Conservation (phyloP, 2,329 filamentous ascomycete species). For the Penicillium brasilianum region DNA sequence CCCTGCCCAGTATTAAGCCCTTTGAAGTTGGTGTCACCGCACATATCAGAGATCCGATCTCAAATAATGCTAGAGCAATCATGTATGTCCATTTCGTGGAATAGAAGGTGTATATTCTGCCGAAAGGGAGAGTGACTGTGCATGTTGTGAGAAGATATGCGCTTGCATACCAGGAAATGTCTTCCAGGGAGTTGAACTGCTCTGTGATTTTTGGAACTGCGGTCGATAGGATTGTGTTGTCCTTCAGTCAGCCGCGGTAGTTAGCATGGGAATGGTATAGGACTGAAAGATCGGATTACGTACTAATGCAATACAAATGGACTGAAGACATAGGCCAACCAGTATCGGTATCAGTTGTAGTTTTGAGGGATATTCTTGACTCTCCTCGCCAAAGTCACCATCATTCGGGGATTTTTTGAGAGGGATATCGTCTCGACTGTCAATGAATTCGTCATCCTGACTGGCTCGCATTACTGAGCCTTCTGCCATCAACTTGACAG, state of each 20-base stretch:
- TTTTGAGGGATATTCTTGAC: slow-evolving; percentile 39
- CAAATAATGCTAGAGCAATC: slow-evolving; percentile 46
- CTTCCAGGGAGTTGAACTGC: slow-evolving; percentile 52
- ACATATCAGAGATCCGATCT: slow-evolving; percentile 48
- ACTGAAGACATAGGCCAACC: slow-evolving; percentile 43
- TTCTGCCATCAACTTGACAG: slow-evolving; percentile 18
- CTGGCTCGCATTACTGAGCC: slow-evolving; percentile 15
- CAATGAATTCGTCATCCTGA: slow-evolving; percentile 16
- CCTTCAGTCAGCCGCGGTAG: slow-evolving; percentile 25
- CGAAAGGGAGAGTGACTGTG: slow-evolving; percentile 50
- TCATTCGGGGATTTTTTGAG: slow-evolving; percentile 23
- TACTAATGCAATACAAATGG: slow-evolving; percentile 48
- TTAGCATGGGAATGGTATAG: not conserved
- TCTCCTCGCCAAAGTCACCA: slow-evolving; percentile 27
- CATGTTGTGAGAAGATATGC: slow-evolving; percentile 52
- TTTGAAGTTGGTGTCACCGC: slow-evolving; percentile 45
- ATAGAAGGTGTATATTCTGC: slow-evolving; percentile 52
- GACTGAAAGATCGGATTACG: not conserved
- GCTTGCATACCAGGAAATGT: slow-evolving; percentile 56
- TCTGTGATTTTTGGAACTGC: slow-evolving; percentile 56
- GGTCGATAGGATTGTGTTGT: slow-evolving; percentile 52
- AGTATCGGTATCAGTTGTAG: slow-evolving; percentile 42
- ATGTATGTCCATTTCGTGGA: slow-evolving; percentile 52
- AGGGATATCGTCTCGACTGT: slow-evolving; percentile 28
- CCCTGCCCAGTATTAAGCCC: slow-evolving; percentile 48